Evolutionary conservation across 208 protist species (phyloP).

Genomic region (Porcisia hertigi): DNA sequence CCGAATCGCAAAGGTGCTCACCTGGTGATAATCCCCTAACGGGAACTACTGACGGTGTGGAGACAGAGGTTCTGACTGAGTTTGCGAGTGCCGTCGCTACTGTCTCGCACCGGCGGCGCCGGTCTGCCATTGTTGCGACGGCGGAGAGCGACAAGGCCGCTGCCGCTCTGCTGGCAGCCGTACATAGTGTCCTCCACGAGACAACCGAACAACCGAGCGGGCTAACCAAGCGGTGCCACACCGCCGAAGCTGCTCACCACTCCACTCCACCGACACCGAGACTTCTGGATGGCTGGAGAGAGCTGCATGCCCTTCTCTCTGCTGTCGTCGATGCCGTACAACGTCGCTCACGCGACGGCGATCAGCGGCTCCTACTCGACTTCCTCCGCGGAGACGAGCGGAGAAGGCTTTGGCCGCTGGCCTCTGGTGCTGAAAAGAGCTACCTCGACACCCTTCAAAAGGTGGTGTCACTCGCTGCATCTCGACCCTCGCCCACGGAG

Average conservation of each 20-base stretch:
- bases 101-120: background rate
- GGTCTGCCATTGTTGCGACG: background rate
- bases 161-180: background rate
- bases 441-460: background rate
- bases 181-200: background rate
- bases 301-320: conserved; percentile 14
- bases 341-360: background rate
- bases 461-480: background rate
- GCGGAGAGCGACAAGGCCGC: conserved; percentile 3
- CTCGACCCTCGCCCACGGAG: background rate
- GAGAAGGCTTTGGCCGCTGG: background rate
- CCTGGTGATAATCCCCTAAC: background rate
- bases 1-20: background rate
- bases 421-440: background rate
- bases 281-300: background rate
- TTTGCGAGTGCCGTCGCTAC: background rate
- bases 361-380: background rate
- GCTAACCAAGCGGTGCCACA: background rate
- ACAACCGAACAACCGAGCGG: background rate
- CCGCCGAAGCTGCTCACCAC: background rate
- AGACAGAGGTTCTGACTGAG: conserved; percentile 7
- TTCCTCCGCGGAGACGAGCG: conserved; percentile 4
- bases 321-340: conserved; percentile 6
- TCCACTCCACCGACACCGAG: background rate
- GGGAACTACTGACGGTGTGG: background rate